Base-by-base conservation (phyloP, 2,329 filamentous ascomycete genomes). In the Setomelanomma holmii region DNA sequence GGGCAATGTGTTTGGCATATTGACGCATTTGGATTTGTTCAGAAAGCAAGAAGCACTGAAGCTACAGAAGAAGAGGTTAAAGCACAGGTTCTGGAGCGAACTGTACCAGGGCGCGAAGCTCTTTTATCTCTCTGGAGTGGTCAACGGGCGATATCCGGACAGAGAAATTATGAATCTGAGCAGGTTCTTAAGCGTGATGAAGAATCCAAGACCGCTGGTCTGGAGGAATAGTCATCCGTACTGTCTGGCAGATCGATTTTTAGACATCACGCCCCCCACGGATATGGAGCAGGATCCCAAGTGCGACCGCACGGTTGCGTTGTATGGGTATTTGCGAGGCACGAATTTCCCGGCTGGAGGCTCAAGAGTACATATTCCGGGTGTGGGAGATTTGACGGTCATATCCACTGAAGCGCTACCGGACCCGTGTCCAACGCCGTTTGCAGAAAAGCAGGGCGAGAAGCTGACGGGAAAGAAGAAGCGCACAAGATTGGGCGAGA, bases 211-310 rank as follows among this genome's bases (percentile, higher is more conserved):
- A 53, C 95, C 95, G n/a, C 81, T 99, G 23, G 82, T 99, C 36
- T 99, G 95, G 93, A 85, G 96, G 53, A 99, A 99, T 73, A 89
- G 91, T 1, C 95, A 99, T 79, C 93, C 93, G 4, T 99, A 99
- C 74, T 87, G 91, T 51, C 81, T 99, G 48, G 90, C 95, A 52
- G 95, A 99, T 78, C 91, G 93, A 59, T 96, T 98, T 76, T 84
- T 96, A 64, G 95, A 99, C 74, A 87, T 99, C 46, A 99, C 95
- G 0, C 91, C 96, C 30, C 95, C 96, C 0, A 96, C 91, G 8
- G 86, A 89, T 63, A 89, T 98, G 39, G 96, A 99, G 73, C 86
- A 91, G 66, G 85, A 99, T 66, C 82, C 87, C 12, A 96, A 91
- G 64, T 96, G 93, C 72, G 93, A 99, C 76, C 87, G 95, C 47